Conservation (phyloP, 495 filamentous ascomycete genomes). For the Hypoxylon perforatum region DNA sequence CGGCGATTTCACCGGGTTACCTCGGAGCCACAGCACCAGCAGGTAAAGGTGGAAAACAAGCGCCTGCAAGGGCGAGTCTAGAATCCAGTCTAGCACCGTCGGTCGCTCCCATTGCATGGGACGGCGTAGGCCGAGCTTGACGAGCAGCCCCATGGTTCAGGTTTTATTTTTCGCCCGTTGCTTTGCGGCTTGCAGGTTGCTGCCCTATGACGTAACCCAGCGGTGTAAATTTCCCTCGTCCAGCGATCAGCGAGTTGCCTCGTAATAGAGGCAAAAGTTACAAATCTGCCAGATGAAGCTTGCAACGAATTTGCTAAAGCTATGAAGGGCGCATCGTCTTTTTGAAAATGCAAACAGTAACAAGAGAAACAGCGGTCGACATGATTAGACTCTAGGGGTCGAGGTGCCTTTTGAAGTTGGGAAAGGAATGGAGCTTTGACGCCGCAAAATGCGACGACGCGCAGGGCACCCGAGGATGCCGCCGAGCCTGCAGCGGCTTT, state of each 20-base stretch:
- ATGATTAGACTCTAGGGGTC: slow-evolving; percentile 15
- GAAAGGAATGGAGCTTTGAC: not conserved
- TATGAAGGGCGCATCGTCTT: not conserved
- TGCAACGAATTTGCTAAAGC: not conserved
- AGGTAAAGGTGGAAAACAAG: slow-evolving; percentile 65
- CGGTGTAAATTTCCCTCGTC: not conserved
- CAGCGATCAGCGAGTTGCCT: not conserved
- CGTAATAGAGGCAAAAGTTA: not conserved
- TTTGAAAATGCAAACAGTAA: not conserved
- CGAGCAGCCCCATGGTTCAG: slow-evolving; percentile 49
- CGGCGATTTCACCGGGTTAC: slow-evolving; percentile 65
- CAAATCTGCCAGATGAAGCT: not conserved
- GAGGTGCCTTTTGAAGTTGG: slow-evolving; percentile 25
- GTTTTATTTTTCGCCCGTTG: not conserved
- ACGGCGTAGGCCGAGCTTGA: slow-evolving; percentile 51
- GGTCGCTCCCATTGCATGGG: slow-evolving; percentile 60
- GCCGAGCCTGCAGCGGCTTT: not conserved
- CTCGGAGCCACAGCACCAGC: slow-evolving; percentile 71
- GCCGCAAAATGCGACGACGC: slow-evolving; percentile 35
- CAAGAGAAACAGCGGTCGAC: slow-evolving; percentile 6
- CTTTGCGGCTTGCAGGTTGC: slow-evolving; percentile 6
- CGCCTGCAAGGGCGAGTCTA: slow-evolving; percentile 63
- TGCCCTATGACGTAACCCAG: slow-evolving; percentile 25
- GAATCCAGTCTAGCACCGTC: slow-evolving; percentile 59
- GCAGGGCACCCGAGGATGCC: slow-evolving; percentile 13